phyloP scores from a whole-genome alignment of 257 asterid genomes.

The Scutellaria minor region DNA sequence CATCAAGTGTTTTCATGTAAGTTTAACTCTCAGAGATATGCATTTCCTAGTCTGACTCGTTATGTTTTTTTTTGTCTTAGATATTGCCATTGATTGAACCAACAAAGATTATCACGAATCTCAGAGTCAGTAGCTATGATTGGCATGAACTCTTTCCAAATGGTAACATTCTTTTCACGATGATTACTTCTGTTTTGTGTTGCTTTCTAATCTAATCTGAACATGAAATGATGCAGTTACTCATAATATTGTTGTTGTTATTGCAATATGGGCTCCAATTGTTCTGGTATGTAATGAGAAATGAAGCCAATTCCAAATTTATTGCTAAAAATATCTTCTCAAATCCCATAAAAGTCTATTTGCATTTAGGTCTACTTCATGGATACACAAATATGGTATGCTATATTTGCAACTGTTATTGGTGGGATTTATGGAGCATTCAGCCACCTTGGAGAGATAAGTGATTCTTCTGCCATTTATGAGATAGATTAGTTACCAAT shows the following conservation, averaged over 20 bases:
- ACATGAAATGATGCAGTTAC: constrained; percentile 62
- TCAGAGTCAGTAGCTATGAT: constrained; percentile 72
- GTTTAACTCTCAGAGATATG: constrained; percentile 11
- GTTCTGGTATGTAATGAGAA: constrained; percentile 66
- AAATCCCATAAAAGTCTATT: constrained; percentile 35
- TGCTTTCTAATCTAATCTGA: constrained; percentile 23
- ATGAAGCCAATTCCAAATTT: constrained; percentile 9
- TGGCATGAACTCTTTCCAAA: constrained; percentile 98
- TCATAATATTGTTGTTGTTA: constrained; percentile 76
- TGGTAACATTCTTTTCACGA: constrained; percentile 52
- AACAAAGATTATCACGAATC: constrained; percentile 67
- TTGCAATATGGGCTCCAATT: constrained; percentile 92
- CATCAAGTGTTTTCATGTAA: constrained; percentile 10
- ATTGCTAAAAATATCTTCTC: constrained; percentile 22
- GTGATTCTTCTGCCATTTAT: constrained; percentile 36
- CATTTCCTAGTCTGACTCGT: constrained; percentile 21
- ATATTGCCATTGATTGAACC: constrained; percentile 93
- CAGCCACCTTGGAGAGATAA: constrained; percentile 99
- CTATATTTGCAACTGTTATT: too few species aligned
- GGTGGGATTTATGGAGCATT: constrained; percentile 8
- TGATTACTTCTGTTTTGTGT: constrained; percentile 18
- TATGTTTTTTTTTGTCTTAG: constrained; percentile 46
- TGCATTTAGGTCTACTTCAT: constrained; percentile 64
- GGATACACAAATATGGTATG: too few species aligned
- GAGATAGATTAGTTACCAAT: constrained; percentile 5